A percentile compares a stretch with the other conserved stretches of the same genome.
These are phyloP conservation scores for Parastagonospora avenae DNA, from an alignment of 2,329 filamentous ascomycete species.

Conservation along the genomic window DNA sequence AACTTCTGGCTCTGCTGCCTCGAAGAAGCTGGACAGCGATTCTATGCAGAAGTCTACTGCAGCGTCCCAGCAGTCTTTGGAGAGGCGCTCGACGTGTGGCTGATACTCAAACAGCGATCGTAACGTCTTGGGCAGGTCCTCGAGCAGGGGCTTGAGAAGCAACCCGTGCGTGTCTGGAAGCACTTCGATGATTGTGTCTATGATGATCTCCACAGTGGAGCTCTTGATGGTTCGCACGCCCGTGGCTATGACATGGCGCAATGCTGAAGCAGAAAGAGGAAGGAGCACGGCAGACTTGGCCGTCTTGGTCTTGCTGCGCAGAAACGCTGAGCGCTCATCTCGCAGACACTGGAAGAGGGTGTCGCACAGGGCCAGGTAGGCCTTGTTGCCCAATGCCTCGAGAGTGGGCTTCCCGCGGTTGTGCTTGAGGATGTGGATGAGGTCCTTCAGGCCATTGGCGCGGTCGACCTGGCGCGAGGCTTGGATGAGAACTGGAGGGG, in stretches of 20 bases:
- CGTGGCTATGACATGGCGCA: constrained; percentile 74
- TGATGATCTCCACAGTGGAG: constrained; percentile 78
- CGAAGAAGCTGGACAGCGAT: constrained; percentile 54
- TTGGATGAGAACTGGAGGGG: constrained; percentile 36
- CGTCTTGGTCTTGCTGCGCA: constrained; percentile 54
- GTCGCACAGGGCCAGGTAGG: constrained; percentile 83
- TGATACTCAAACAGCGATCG: constrained; percentile 71
- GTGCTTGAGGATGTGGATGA: constrained; percentile 62
- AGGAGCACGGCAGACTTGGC: constrained; percentile 57
- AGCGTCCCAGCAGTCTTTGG: constrained; percentile 68
- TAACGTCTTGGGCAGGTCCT: constrained; percentile 80
- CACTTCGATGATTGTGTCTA: constrained; percentile 81
- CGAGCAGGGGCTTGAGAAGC: constrained; percentile 71
- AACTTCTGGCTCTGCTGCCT: constrained; percentile 21
- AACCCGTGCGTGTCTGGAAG: constrained; percentile 66
- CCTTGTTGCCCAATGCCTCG: constrained; percentile 69
- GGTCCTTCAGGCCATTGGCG: constrained; percentile 57
- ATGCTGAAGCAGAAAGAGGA: constrained; percentile 69
- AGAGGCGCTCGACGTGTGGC: constrained; percentile 80
- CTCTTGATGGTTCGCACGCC: constrained; percentile 70
- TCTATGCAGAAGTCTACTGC: constrained; percentile 74
- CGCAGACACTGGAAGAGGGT: constrained; percentile 73
- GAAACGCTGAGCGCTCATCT: constrained; percentile 69
- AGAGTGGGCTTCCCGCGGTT: constrained; percentile 53
- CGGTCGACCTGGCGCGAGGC: constrained; percentile 49